Evolutionary conservation across 352 stramenopile species (phyloP).

Genomic region (Globisporangium irregulare): DNA sequence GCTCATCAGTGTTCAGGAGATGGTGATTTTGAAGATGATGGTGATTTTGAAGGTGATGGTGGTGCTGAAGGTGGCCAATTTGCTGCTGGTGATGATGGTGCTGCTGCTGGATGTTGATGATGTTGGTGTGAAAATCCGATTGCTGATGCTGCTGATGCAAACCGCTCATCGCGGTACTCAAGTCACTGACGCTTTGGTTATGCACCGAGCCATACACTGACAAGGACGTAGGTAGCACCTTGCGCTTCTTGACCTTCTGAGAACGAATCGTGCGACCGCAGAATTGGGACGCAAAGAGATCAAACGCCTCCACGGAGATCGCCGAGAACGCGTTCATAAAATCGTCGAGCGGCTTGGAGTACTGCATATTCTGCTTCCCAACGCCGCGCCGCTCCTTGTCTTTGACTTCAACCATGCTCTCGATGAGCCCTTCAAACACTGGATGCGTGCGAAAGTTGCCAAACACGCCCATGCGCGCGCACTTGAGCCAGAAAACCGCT

Average conservation of each 20-base stretch:
- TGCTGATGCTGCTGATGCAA: slow-evolving; percentile 2
- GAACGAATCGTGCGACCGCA: slow-evolving; percentile 70
- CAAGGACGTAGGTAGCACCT: slow-evolving; percentile 7
- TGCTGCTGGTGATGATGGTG: background rate
- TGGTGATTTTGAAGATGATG: slow-evolving; percentile 31
- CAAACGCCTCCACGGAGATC: slow-evolving; percentile 72
- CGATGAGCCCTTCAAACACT: slow-evolving; percentile 74
- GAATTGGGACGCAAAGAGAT: slow-evolving; percentile 73
- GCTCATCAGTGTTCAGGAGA: slow-evolving; percentile 44
- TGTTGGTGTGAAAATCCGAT: slow-evolving; percentile 14
- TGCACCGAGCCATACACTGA: slow-evolving; percentile 1
- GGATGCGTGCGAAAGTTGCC: slow-evolving; percentile 65
- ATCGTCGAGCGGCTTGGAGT: slow-evolving; percentile 61
- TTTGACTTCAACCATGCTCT: slow-evolving; percentile 81
- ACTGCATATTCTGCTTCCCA: slow-evolving; percentile 86
- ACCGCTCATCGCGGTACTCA: background rate
- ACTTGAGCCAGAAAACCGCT: slow-evolving; percentile 65
- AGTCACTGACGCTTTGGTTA: background rate
- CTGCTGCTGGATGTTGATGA: slow-evolving; percentile 6
- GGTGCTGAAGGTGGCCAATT: slow-evolving; percentile 8
- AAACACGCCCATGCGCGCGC: slow-evolving; percentile 70
- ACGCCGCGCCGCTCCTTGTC: slow-evolving; percentile 78
- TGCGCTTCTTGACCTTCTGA: slow-evolving; percentile 69
- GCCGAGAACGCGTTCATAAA: slow-evolving; percentile 65
- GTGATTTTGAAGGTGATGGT: slow-evolving; percentile 16